Evolutionary conservation across 2,329 filamentous ascomycete species (phyloP), one percentile per base, ranked within the genome.

Genomic region (Geoglossum cookeanum): DNA sequence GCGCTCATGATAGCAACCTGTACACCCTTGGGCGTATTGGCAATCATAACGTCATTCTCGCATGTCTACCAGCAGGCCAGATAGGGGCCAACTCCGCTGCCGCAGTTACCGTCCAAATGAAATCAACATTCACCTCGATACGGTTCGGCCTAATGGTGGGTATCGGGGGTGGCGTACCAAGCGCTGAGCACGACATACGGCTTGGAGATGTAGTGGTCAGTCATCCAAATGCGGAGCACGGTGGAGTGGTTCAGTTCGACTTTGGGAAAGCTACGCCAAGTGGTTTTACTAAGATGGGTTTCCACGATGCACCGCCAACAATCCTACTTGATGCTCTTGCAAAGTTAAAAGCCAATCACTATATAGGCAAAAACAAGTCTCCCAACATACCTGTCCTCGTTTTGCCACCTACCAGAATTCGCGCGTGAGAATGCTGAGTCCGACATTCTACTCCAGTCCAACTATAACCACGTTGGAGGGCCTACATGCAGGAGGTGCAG

Each of bases 161-260:
- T 22, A 22, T 22, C 22, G 22, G 22, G 22, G 22, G 22, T 22
- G 22, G 22, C 22, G 22, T 22, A 22, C 22, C 22, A 22, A 22
- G 22, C 22, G 22, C 22, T 22, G 22, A 22, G 22, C 22, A 22
- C 22, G 22, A 22, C 22, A 22, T 22, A 22, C 22, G 22, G 22
- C 22, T 22, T 22, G 22, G 22, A 22, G 22, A 22, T 22, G 22
- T 22, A 22, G 22, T 22, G 22, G 22, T 22, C 22, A 22, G 22
- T 22, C 22, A 22, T 22, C 22, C 22, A 22, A 22, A 22, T 22
- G 22, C 22, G 22, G 22, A 22, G 22, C 22, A 22, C 22, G 22
- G 22, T 22, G 22, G 22, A 22, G 22, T 22, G 22, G 27, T 60
- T 17, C 57, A 59, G n/a, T 59, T 59, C 22, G 57, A 60, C 37